Evolutionary conservation across 345 rosid species (phyloP).

Genomic region (Fremontodendron californicum): DNA sequence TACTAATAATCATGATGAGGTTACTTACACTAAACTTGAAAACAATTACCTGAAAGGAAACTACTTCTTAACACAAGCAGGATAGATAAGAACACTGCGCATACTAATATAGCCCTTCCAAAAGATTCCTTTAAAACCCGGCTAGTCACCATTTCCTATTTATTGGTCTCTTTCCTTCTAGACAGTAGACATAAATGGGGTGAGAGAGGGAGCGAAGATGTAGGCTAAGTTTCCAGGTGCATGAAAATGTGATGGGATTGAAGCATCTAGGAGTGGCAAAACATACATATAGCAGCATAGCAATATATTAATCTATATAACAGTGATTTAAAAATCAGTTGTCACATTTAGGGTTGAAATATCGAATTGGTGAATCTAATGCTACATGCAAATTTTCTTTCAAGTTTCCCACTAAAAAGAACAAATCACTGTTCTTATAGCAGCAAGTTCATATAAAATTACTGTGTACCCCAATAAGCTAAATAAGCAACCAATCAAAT

Average conservation of each 20-base stretch:
- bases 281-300: not conserved
- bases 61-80: not conserved
- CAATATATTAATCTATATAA: not conserved
- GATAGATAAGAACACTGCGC: not conserved
- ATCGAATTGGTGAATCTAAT: not conserved
- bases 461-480: not conserved
- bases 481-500: slow-evolving; percentile 3
- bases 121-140: not conserved
- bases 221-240: not conserved
- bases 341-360: not conserved
- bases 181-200: not conserved
- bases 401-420: not conserved
- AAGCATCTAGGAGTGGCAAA: not conserved
- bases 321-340: not conserved
- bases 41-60: not conserved
- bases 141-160: not conserved
- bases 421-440: not conserved
- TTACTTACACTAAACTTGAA: not conserved
- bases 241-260: not conserved
- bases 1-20: not conserved
- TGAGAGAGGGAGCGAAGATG: not conserved
- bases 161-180: not conserved
- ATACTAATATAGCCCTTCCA: not conserved
- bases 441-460: not conserved
- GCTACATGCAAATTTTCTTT: not conserved